These are phyloP conservation scores for Alternaria viburni DNA, from an alignment of 2,329 filamentous ascomycete genomes.

Conservation along the genomic window DNA sequence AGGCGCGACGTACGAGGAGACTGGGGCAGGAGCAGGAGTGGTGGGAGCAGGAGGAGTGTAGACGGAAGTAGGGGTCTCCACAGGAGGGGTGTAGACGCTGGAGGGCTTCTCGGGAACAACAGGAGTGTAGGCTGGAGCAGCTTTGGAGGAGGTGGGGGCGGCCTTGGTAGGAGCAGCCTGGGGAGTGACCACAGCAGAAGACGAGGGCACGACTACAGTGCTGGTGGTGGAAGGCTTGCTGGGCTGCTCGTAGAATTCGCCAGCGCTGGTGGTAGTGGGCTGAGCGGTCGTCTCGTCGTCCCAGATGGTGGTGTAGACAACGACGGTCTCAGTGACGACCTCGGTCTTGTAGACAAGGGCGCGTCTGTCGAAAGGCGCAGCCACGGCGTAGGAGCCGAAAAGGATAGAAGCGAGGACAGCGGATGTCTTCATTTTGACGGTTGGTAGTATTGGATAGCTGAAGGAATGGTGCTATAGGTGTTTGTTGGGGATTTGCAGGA, in stretches of 20 bases:
- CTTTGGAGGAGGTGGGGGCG: not conserved
- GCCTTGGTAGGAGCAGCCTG: conserved; percentile 12
- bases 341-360: conserved; percentile 43
- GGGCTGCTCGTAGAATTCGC: conserved; percentile 33
- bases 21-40: conserved; percentile 12
- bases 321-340: conserved; percentile 41
- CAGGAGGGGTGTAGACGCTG: conserved; percentile 20
- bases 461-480: conserved; percentile 22
- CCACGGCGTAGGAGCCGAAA: conserved; percentile 43
- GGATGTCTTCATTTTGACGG: conserved; percentile 44
- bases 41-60: conserved; percentile 4
- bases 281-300: conserved; percentile 28
- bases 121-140: conserved; percentile 19
- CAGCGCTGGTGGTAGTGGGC: conserved; percentile 28
- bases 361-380: conserved; percentile 44
- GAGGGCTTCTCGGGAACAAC: conserved; percentile 11
- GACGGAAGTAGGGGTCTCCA: conserved; percentile 11
- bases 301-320: conserved; percentile 46
- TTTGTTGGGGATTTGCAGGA: conserved; percentile 22
- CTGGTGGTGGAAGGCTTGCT: conserved; percentile 26
- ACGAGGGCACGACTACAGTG: conserved; percentile 17
- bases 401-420: conserved; percentile 43
- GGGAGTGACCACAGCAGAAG: conserved; percentile 15
- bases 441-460: conserved; percentile 15
- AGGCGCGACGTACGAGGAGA: conserved; percentile 10